These are phyloP conservation scores for Cicer chorassanicum DNA, from an alignment of 306 rosid species.

Conservation along the genomic window DNA sequence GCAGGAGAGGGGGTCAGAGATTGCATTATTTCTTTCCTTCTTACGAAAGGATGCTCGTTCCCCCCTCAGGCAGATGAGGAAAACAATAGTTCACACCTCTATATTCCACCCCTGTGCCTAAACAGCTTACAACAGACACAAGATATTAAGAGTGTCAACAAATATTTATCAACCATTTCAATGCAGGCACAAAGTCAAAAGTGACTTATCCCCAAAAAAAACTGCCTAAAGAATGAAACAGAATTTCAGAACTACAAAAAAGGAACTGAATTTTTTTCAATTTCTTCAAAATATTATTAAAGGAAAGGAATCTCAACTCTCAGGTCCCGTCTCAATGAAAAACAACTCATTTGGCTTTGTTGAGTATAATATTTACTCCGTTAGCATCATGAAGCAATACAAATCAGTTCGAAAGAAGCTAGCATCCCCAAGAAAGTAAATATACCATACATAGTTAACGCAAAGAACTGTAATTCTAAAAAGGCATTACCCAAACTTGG, in stretches of 20 bases:
- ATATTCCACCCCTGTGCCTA: background rate
- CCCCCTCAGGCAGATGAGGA: background rate
- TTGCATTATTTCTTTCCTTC: background rate
- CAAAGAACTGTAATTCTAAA: conserved; percentile 14
- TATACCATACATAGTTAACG: background rate
- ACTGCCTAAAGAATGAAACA: conserved; percentile 10
- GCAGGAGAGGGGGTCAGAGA: background rate
- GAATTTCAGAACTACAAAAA: conserved; percentile 1
- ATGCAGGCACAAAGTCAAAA: conserved; percentile 15
- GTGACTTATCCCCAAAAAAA: background rate
- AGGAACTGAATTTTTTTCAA: background rate
- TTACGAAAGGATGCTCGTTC: background rate
- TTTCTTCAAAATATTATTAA: conserved; percentile 21
- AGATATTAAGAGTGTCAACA: background rate
- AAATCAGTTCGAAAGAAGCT: background rate
- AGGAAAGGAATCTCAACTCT: conserved; percentile 1
- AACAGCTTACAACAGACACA: conserved; percentile 21
- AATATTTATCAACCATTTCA: conserved; percentile 33
- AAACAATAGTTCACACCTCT: background rate
- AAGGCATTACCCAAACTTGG: conserved; percentile 11
- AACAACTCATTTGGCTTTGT: background rate
- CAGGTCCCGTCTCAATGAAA: background rate
- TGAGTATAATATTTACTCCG: background rate
- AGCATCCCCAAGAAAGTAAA: background rate
- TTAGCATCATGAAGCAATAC: background rate